Evolutionary conservation across 306 rosid genomes (phyloP), one percentile per base, ranked within the genome.

Genomic region (Medicago ruthenica): DNA sequence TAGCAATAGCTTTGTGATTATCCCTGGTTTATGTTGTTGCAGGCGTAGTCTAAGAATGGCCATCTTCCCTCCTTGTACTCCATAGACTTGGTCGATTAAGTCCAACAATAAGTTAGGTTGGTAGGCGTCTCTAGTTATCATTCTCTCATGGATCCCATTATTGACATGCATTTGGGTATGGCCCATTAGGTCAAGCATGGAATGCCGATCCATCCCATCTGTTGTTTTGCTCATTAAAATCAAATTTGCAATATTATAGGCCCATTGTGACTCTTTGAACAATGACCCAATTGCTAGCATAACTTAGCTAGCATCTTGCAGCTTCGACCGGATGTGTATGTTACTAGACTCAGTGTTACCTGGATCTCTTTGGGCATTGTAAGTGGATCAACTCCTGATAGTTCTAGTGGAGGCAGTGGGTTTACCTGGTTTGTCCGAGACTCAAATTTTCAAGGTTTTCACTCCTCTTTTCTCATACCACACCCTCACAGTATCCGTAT

Each of bases 51-150:
- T 22, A 47, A 45, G 3, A 45, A 47, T 22, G 37, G 7, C 4
- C 2, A 8, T 68, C 40, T 22, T 4, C 14, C 15, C 57, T 21
- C 14, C 58, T 14, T 8, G 37, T 68, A 10, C 44, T 13, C 58
- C 39, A 45, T 22, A 24, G 22, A 27, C 40, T 45, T 22, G 59
- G 73, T 15, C 6, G 41, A 45, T 68, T 22, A 68, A 8, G 41
- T 68, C 42, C 40, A 68, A 45, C 48, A 22, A 44, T 67, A 45
- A 44, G 40, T 34, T 67, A 21, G 73, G 58, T 44, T 67, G 18
- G 40, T 22, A 21, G 39, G 45, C 34, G 8, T 44, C 22, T 58
- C 22, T 21, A 45, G 34, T 22, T 45, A 44, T 12, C 40, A 55
- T 48, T 20, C 37, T 21, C 54, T 67, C 48, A 16, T 37, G 44